Percentiles rank a stretch among this genome's conserved stretches.
Conservation (phyloP, 768 basidiomycete species). For the Boletus eberwhitei region DNA sequence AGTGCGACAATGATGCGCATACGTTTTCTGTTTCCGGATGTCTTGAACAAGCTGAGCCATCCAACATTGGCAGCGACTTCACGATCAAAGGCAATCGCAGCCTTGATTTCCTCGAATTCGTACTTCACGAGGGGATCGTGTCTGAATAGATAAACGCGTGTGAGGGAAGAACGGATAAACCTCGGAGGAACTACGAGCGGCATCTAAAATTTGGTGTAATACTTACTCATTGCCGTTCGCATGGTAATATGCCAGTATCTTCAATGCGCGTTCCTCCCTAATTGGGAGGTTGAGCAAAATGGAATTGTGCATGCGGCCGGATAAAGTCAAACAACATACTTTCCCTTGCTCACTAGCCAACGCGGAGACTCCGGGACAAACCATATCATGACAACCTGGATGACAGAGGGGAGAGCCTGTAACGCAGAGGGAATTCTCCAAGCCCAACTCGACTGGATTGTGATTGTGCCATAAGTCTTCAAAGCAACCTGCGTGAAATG, state of each 20-base stretch:
- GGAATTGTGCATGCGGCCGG: too few species aligned
- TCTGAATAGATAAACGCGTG: neutral
- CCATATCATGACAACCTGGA: neutral
- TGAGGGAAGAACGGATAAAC: neutral
- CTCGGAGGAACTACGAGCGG: too few species aligned
- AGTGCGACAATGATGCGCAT: neutral
- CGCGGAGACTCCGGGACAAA: neutral
- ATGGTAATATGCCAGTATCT: neutral
- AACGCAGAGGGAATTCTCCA: neutral
- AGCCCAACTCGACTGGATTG: neutral
- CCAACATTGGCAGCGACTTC: neutral
- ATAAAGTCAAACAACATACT: neutral
- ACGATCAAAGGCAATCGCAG: neutral
- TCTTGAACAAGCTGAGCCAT: neutral
- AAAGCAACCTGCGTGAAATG: neutral
- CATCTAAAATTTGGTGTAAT: neutral
- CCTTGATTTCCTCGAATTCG: neutral
- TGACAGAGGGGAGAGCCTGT: neutral
- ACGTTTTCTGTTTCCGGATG: neutral
- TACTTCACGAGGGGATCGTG: neutral
- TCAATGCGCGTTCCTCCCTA: neutral
- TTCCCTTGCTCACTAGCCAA: neutral
- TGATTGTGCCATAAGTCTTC: neutral
- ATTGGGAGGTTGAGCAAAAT: neutral
- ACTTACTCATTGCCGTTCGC: neutral